These are phyloP conservation scores for Podochytrium sp. DNA, from an alignment of 192 early-diverging fungal genomes.

Conservation along the genomic window DNA sequence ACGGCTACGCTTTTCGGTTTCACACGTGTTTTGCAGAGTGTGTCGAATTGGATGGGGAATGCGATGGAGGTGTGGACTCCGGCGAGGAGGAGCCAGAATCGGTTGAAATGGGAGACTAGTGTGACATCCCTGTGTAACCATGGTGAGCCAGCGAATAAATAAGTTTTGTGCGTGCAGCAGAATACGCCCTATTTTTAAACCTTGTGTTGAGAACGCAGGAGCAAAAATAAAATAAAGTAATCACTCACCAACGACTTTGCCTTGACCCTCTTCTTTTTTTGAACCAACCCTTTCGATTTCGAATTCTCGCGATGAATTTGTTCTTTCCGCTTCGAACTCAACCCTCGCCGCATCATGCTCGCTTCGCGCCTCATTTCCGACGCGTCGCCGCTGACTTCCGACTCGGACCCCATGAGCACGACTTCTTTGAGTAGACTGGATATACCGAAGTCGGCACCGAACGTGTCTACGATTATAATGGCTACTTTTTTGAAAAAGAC, in stretches of 20 bases:
- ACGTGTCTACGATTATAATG: background rate
- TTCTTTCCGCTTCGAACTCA: background rate
- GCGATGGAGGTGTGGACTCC: background rate
- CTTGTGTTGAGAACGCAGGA: background rate
- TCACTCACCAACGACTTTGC: background rate
- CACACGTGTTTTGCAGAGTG: background rate
- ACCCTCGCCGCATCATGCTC: background rate
- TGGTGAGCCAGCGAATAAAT: background rate
- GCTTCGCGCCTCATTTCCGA: background rate
- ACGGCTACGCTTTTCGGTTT: background rate
- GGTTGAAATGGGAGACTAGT: background rate
- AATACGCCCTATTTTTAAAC: slow-evolving; percentile 1
- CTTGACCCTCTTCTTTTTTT: background rate
- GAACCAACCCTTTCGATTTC: too few species aligned
- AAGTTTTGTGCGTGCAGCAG: background rate
- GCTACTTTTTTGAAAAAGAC: background rate
- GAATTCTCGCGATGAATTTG: slow-evolving; percentile 1
- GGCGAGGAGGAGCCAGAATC: background rate
- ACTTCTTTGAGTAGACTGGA: background rate
- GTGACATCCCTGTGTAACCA: background rate
- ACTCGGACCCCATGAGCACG: too few species aligned
- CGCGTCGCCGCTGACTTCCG: too few species aligned
- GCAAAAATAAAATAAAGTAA: background rate
- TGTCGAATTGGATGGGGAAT: background rate
- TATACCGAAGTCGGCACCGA: background rate